phyloP scores from a whole-genome alignment of 345 rosid species.

The Excoecaria cochinchinensis region DNA sequence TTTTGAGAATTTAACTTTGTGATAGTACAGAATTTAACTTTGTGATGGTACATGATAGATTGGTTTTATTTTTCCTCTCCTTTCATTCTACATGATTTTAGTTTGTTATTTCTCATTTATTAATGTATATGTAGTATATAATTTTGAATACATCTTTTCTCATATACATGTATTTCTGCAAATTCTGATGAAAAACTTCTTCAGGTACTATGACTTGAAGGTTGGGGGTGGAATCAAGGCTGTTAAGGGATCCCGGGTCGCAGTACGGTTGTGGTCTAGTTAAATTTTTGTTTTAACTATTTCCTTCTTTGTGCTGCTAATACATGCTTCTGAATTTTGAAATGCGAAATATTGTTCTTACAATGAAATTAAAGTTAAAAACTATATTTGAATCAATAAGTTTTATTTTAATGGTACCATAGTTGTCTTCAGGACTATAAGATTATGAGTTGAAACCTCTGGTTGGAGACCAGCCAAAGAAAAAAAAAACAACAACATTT shows the following conservation, averaged over 20 bases:
- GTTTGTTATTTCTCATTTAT: not conserved
- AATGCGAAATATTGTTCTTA: not conserved
- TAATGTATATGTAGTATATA: not conserved
- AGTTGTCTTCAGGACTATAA: not conserved
- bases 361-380: no score
- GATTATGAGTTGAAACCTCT: not conserved
- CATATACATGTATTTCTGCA: conserved; percentile 7
- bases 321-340: not conserved
- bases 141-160: not conserved
- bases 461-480: no score
- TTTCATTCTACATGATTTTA: not conserved
- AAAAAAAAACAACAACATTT: no score
- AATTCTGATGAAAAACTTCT: conserved; percentile 25
- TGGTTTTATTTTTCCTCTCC: not conserved
- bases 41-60: not conserved
- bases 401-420: not conserved
- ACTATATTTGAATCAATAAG: not conserved
- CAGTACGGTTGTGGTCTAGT: conserved; percentile 85
- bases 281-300: conserved; percentile 29
- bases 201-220: conserved; percentile 89
- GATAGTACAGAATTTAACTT: not conserved
- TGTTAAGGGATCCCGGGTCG: conserved; percentile 92
- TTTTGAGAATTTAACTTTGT: not conserved
- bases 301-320: not conserved
- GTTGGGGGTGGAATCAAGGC: conserved; percentile 80